phyloP scores from a whole-genome alignment of 2,329 filamentous ascomycete genomes.

The Basipetospora chlamydospora region DNA sequence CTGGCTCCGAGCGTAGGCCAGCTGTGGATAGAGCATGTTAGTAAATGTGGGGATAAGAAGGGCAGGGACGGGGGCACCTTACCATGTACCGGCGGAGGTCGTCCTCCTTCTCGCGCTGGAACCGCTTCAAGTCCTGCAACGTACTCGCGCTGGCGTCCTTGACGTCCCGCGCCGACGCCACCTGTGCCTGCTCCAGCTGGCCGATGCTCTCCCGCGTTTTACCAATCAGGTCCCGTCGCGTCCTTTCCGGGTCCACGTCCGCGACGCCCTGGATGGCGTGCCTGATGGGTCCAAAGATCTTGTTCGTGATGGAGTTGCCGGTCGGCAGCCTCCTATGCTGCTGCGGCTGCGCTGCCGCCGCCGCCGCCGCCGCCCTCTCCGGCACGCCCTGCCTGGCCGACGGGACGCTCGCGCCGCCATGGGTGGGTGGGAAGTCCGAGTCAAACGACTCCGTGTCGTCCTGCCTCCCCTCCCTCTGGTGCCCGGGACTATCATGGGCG shows the following conservation, averaged over 20 bases:
- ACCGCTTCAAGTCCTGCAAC: conserved; percentile 76
- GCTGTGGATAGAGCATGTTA: conserved; percentile 34
- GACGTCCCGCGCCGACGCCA: conserved; percentile 80
- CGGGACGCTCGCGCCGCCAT: conserved; percentile 58
- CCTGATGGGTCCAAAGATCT: conserved; percentile 87
- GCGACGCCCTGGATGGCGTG: conserved; percentile 94
- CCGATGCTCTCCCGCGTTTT: conserved; percentile 82
- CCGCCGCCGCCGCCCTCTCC: conserved; percentile 28
- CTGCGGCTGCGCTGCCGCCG: neutral
- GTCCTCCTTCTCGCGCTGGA: conserved; percentile 91
- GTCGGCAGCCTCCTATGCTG: conserved; percentile 73
- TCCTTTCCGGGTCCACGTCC: conserved; percentile 88
- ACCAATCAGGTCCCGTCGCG: conserved; percentile 80
- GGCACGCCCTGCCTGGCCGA: conserved; percentile 61
- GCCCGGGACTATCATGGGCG: too few relatives aligned
- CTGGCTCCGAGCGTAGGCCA: conserved; percentile 84
- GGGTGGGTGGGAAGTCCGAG: conserved; percentile 86
- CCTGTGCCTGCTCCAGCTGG: conserved; percentile 79
- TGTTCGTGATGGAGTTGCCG: conserved; percentile 80
- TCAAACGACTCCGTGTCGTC: conserved; percentile 86
- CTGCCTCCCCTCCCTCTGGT: conserved; percentile 39
- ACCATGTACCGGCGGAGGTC: conserved; percentile 94
- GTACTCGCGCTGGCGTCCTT: conserved; percentile 84
- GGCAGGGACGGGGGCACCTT: conserved; percentile 21
- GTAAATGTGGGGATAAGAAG: neutral